Evolutionary conservation across 371 early-diverging fungal genomes (phyloP).

Genomic region (Nematocida ausubeli): DNA sequence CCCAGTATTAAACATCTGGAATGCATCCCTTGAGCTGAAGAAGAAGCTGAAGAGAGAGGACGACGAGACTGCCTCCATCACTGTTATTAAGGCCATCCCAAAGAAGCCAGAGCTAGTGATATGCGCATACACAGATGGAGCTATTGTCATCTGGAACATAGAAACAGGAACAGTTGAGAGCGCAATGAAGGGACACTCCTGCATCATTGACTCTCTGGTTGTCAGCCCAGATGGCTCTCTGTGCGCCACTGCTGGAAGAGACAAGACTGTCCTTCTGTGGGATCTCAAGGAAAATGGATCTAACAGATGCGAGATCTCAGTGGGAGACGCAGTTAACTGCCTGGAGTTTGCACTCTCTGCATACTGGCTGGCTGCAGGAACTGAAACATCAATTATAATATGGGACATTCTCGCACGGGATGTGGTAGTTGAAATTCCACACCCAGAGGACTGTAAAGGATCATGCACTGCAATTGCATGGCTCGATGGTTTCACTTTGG

Average conservation of each 20-base stretch:
- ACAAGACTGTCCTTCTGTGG: slow-evolving; percentile 95
- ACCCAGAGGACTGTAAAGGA: slow-evolving; percentile 74
- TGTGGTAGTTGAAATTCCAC: slow-evolving; percentile 80
- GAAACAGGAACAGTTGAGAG: slow-evolving; percentile 89
- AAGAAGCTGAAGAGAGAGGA: slow-evolving; percentile 39
- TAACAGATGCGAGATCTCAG: slow-evolving; percentile 92
- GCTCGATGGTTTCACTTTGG: slow-evolving; percentile 88
- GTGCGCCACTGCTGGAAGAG: slow-evolving; percentile 97
- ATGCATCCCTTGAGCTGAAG: slow-evolving; percentile 59
- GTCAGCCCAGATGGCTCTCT: slow-evolving; percentile 97
- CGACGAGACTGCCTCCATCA: slow-evolving; percentile 60
- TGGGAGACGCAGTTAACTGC: slow-evolving; percentile 85
- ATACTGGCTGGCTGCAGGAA: slow-evolving; percentile 98
- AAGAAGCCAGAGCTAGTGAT: slow-evolving; percentile 48
- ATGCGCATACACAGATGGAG: slow-evolving; percentile 73
- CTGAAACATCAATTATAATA: slow-evolving; percentile 86
- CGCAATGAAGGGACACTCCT: slow-evolving; percentile 94
- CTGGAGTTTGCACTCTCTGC: slow-evolving; percentile 95
- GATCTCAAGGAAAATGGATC: slow-evolving; percentile 90
- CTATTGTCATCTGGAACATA: slow-evolving; percentile 97
- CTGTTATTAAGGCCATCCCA: slow-evolving; percentile 60
- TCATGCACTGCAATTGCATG: slow-evolving; percentile 85
- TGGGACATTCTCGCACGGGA: slow-evolving; percentile 96
- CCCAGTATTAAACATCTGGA: slow-evolving; percentile 63
- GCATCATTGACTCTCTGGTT: slow-evolving; percentile 89